Percentiles rank a stretch among this genome's conserved stretches.
phyloP scores from a whole-genome alignment of 1,284 basidiomycete species.

The Moesziomyces antarcticus region DNA sequence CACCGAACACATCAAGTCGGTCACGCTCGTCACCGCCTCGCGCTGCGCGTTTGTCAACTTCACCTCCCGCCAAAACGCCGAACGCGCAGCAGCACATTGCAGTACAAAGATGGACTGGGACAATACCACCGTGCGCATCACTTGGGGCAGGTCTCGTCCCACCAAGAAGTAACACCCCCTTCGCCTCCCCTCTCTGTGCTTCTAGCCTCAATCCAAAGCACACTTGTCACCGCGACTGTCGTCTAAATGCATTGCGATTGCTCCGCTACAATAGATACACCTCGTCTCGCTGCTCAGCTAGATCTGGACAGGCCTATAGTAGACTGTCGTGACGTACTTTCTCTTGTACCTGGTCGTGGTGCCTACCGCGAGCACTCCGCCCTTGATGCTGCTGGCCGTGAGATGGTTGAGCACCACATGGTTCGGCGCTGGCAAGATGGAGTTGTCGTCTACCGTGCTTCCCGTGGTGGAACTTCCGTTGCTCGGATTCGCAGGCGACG shows the following conservation, averaged over 20 bases:
- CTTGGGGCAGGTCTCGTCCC: constrained; percentile 76
- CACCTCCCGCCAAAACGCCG: constrained; percentile 80
- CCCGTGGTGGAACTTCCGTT: constrained; percentile 42
- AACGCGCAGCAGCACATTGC: constrained; percentile 86
- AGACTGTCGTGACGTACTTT: constrained; percentile 82
- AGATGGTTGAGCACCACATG: constrained; percentile 96
- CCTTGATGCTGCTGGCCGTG: constrained; percentile 93
- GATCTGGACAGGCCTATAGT: constrained; percentile 76
- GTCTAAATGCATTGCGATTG: too few species aligned
- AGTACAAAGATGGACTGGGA: constrained; percentile 86
- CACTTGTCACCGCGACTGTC: too few species aligned
- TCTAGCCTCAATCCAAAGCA: background rate
- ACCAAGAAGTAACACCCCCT: constrained; percentile 4
- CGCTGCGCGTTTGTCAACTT: constrained; percentile 97
- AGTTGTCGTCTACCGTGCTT: constrained; percentile 82
- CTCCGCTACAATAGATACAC: too few species aligned
- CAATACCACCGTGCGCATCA: constrained; percentile 79
- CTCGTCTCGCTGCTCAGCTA: constrained; percentile 7
- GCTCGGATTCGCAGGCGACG: constrained; percentile 58
- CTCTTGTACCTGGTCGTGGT: constrained; percentile 91
- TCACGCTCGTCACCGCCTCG: constrained; percentile 41
- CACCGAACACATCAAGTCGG: constrained; percentile 74
- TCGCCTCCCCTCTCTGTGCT: background rate
- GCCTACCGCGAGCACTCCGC: constrained; percentile 91
- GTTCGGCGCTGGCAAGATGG: constrained; percentile 85